Evolutionary conservation across 192 early-diverging fungal genomes (phyloP).

Genomic region (Backusella tarrabulga): DNA sequence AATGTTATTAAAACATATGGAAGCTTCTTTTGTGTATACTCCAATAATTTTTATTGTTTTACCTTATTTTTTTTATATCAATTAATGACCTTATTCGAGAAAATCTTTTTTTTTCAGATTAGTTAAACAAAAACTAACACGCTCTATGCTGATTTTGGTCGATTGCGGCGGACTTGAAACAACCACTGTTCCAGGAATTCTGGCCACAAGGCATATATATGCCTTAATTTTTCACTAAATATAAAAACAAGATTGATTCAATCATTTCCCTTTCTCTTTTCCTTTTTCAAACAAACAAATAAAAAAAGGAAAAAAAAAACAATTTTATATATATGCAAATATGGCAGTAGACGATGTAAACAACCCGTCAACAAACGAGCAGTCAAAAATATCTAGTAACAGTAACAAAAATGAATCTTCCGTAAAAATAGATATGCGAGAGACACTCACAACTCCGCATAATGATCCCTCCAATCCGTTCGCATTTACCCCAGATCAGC

Average conservation of each 20-base stretch:
- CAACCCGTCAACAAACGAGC: neutral
- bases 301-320: neutral
- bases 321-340: neutral
- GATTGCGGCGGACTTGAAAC: neutral
- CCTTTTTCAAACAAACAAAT: neutral
- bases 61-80: neutral
- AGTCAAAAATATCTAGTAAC: neutral
- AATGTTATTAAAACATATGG: neutral
- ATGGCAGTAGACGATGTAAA: neutral
- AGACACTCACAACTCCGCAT: constrained; percentile 30
- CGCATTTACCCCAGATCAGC: constrained; percentile 49
- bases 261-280: neutral
- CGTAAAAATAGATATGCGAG: constrained; percentile 20
- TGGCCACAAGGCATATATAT: neutral
- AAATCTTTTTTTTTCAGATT: neutral
- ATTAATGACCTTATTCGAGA: constrained; percentile 6
- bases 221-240: neutral
- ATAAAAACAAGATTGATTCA: neutral
- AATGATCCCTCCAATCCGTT: constrained; percentile 46
- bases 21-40: neutral
- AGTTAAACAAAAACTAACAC: neutral
- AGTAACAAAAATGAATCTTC: neutral
- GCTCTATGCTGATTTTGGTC: neutral
- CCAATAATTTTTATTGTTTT: neutral
- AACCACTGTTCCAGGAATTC: neutral